Evolutionary conservation across 768 basidiomycete genomes (phyloP).

Genomic region (Boletus huronensis): DNA sequence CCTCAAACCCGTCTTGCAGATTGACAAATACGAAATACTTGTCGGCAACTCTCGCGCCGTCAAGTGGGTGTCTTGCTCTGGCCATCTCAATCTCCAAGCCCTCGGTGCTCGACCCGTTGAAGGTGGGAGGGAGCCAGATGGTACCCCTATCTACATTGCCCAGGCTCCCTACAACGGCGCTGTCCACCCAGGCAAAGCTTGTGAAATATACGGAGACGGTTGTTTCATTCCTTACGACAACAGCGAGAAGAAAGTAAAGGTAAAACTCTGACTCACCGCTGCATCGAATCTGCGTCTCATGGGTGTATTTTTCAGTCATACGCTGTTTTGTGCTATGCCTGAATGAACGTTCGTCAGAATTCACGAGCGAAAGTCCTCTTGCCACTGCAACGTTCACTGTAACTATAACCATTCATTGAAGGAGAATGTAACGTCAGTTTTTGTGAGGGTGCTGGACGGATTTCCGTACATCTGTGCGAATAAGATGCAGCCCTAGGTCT

Average conservation of each 20-base stretch:
- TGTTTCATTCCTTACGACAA: conserved; percentile 55
- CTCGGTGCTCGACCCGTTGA: conserved; percentile 58
- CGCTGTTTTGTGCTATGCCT: conserved; percentile 39
- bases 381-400: conserved; percentile 2
- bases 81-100: conserved; percentile 40
- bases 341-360: not conserved
- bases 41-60: conserved; percentile 56
- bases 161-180: conserved; percentile 51
- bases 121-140: conserved; percentile 62
- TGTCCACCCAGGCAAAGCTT: conserved; percentile 63
- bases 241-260: conserved; percentile 51
- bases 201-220: conserved; percentile 47
- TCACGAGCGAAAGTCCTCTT: not conserved
- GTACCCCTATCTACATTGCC: conserved; percentile 57
- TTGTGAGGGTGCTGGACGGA: not conserved
- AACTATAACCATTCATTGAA: conserved; percentile 2
- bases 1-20: conserved; percentile 34
- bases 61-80: conserved; percentile 52
- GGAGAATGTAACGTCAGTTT: not conserved
- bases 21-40: conserved; percentile 66
- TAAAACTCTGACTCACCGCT: conserved; percentile 19
- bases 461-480: not conserved
- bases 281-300: not conserved
- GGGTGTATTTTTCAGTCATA: conserved; percentile 33
- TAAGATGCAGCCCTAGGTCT: not conserved